Evolutionary conservation across 495 filamentous ascomycete genomes (phyloP), one percentile per base, ranked within the genome.

Genomic region (Podospora fimiseda): DNA sequence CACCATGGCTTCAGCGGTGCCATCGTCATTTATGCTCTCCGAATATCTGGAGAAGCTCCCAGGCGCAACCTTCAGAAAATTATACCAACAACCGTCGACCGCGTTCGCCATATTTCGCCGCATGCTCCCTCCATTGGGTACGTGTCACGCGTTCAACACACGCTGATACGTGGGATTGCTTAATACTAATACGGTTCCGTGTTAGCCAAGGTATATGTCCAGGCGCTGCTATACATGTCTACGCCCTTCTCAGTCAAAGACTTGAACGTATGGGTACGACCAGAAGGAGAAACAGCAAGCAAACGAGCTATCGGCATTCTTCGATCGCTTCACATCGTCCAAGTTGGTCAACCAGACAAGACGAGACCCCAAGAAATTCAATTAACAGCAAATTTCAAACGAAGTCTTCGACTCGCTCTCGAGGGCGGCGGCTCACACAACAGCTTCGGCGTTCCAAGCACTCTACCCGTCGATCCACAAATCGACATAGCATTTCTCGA

Each of bases 61-160:
- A 22, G 89, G 87, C 47, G 89, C 85, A n/a, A 89, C 85, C 19
- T 95, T 96, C 67, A 78, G 78, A 58, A 84, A 86, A 70, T 77
- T 98, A 8, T 98, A 98, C 77, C 87, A 90, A 73, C 90, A 96
- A 76, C 93, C 93, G 11, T 95, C 90, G 7, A 95, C 94, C 3
- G 86, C 89, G 22, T 83, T 98, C 39, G 94, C 93, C 47, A 91
- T 98, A 59, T 97, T 96, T 70, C 82, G 94, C 58, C 90, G 93
- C 71, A 96, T 97, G 90, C 79, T 97, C 51, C 88, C 94, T 54
- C 88, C 91, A 53, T 70, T 96, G 48, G 89, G 89, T 92, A 79
- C 60, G 75, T 63, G 8, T 37, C 24, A 39, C 8, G n/a, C n/a
- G n/a, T n/a, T 9, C 22, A 30, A 45, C 47, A 59, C 19, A 16